Conservation (phyloP, 176 grass and related monocot species). For the Eragrostis curvula region DNA sequence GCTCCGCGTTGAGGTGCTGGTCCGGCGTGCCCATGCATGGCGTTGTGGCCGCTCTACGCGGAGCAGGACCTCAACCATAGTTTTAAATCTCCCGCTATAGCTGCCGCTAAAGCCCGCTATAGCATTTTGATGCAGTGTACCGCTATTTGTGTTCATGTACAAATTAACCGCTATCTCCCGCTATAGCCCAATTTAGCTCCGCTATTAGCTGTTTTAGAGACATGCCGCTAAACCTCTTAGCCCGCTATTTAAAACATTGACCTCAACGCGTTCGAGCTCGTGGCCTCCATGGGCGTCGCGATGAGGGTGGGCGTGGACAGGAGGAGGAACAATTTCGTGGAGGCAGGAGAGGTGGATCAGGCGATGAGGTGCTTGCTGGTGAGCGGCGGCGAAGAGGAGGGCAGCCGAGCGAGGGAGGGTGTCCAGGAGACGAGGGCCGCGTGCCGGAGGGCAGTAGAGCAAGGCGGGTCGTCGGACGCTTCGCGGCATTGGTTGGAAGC, state of each 20-base stretch:
- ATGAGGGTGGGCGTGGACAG: conserved; percentile 6
- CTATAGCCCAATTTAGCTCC: no score
- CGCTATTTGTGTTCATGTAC: no score
- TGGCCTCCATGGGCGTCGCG: conserved; percentile 32
- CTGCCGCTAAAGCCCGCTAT: no score
- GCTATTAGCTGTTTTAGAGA: no score
- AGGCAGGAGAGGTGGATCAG: conserved; percentile 28
- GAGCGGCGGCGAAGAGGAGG: conserved; percentile 1
- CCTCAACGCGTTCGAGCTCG: conserved; percentile 49
- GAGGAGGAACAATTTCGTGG: conserved; percentile 21
- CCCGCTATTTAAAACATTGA: no score
- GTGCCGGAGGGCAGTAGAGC: background rate
- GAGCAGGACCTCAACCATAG: conserved; percentile 51
- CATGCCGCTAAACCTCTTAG: no score
- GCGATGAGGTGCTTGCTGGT: conserved; percentile 6
- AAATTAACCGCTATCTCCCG: no score
- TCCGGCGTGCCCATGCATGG: conserved; percentile 34
- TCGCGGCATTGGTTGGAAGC: background rate
- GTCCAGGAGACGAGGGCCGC: background rate
- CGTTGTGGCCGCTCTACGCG: conserved; percentile 33
- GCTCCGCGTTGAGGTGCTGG: background rate
- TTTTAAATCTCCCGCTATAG: no score
- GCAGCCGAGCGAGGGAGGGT: background rate
- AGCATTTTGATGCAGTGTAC: no score
- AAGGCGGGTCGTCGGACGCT: background rate